Base-by-base conservation (phyloP, 345 rosid species). In the Euphorbia peplus region DNA sequence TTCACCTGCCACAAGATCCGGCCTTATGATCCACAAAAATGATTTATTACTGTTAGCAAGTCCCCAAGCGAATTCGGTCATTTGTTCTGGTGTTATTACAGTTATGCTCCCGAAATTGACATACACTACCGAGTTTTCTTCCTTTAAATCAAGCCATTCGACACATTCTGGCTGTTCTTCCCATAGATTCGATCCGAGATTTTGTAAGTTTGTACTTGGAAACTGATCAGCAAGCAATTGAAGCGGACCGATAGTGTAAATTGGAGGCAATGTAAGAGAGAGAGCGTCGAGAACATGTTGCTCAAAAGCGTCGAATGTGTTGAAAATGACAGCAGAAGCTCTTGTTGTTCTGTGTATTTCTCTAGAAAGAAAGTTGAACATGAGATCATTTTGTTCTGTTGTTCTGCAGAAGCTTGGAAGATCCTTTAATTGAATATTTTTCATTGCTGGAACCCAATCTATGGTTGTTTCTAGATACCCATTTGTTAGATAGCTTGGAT, bases 371-470 rank as follows among this genome's bases (percentile, higher is more conserved):
- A 80, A 80, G 4, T 78, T 66, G 2, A 83, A 4, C 80, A 80
- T 78, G 25, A 72, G 15, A 44, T 67, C 71, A 21, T 83, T 29
- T 52, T 41, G 63, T 62, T 76, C 60, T 2, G 81, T 78, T 3
- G 86, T 73, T n/a, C 79, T 70, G 37, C 73, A 25, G 25, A 78
- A 83, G 28, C 75, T 73, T 25, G 84, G 82, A 24, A 83, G 67
- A 66, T 83, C 80, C 63, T 39, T 83, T 24, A 80, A 29, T 1
- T 71, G 67, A 9, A 80, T 68, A 28, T 73, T 63, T 13, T 58
- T 71, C 82, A 80, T 72, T 0, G 69, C 58, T 0, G 86, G 82
- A 64, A 83, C 76, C 84, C 84, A 83, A 67, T 80, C 82, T 47
- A 80, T 64, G 1, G 26, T 15, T 1, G 72, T 67, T 44, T 83